These are phyloP conservation scores for Pelagophyceae sp. DNA, from an alignment of 352 stramenopile species.

Conservation along the genomic window DNA sequence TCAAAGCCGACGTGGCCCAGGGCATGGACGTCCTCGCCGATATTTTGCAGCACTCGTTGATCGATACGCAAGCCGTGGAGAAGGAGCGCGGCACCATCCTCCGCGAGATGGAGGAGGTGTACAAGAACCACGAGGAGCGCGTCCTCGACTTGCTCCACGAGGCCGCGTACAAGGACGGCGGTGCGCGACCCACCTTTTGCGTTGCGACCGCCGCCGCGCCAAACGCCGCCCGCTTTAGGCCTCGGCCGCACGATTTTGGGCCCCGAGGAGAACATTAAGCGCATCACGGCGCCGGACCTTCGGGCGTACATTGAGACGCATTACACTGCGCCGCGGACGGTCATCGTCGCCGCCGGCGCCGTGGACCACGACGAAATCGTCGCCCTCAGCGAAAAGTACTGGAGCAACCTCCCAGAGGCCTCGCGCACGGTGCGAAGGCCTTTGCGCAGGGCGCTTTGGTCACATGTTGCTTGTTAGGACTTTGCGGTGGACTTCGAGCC, in stretches of 20 bases:
- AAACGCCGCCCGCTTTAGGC: conserved; percentile 35
- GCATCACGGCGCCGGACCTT: conserved; percentile 84
- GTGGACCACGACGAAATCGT: conserved; percentile 95
- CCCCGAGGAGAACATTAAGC: conserved; percentile 90
- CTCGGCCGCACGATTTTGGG: conserved; percentile 98
- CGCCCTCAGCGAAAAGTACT: conserved; percentile 88
- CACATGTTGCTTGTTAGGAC: too few species aligned
- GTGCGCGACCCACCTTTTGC: too few species aligned
- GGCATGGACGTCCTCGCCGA: conserved; percentile 98
- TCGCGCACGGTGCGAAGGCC: conserved; percentile 64
- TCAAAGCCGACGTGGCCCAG: conserved; percentile 93
- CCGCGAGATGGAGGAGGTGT: conserved; percentile 95
- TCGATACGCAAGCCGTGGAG: conserved; percentile 89
- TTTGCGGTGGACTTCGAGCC: conserved; percentile 54
- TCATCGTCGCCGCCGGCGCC: conserved; percentile 92
- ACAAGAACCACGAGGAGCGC: conserved; percentile 94
- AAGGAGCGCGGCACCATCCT: conserved; percentile 97
- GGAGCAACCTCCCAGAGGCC: conserved; percentile 77
- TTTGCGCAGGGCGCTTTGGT: too few species aligned
- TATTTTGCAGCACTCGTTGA: conserved; percentile 95
- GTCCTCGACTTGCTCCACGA: conserved; percentile 98
- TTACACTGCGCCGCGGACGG: conserved; percentile 98
- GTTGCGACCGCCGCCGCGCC: not conserved
- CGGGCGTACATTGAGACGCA: conserved; percentile 96
- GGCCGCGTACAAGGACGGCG: conserved; percentile 90